These are phyloP conservation scores for Collybia mongolica DNA, from an alignment of 768 basidiomycete species.

Conservation along the genomic window DNA sequence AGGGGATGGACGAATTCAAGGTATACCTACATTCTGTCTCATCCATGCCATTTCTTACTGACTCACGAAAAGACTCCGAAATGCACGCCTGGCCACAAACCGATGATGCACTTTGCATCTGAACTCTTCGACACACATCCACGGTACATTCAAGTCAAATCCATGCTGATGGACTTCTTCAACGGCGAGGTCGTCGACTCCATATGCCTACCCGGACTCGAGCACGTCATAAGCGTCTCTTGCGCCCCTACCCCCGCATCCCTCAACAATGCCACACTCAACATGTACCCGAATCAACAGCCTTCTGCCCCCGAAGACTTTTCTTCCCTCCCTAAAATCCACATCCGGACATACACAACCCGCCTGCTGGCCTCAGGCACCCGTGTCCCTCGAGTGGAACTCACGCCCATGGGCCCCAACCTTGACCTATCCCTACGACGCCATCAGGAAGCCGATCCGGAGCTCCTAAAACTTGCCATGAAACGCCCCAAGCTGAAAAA, in stretches of 20 bases:
- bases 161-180: conserved; percentile 87
- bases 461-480: conserved; percentile 79
- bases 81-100: conserved; percentile 86
- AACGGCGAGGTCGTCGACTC: conserved; percentile 83
- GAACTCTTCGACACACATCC: conserved; percentile 95
- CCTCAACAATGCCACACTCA: conserved; percentile 41
- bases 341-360: conserved; percentile 85
- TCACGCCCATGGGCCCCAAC: conserved; percentile 88
- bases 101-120: conserved; percentile 94
- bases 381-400: conserved; percentile 76
- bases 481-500: conserved; percentile 87
- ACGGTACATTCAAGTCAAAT: conserved; percentile 88
- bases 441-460: conserved; percentile 71
- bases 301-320: conserved; percentile 34
- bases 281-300: conserved; percentile 18
- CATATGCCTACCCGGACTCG: conserved; percentile 80
- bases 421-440: conserved; percentile 83
- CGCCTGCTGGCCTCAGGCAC: conserved; percentile 74
- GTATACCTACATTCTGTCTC: conserved; percentile 40
- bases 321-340: conserved; percentile 70
- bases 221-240: conserved; percentile 84
- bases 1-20: conserved; percentile 81
- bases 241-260: conserved; percentile 62
- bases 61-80: conserved; percentile 69
- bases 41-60: not conserved